Base-by-base conservation (phyloP, 345 rosid genomes). In the Syzygium grande region DNA sequence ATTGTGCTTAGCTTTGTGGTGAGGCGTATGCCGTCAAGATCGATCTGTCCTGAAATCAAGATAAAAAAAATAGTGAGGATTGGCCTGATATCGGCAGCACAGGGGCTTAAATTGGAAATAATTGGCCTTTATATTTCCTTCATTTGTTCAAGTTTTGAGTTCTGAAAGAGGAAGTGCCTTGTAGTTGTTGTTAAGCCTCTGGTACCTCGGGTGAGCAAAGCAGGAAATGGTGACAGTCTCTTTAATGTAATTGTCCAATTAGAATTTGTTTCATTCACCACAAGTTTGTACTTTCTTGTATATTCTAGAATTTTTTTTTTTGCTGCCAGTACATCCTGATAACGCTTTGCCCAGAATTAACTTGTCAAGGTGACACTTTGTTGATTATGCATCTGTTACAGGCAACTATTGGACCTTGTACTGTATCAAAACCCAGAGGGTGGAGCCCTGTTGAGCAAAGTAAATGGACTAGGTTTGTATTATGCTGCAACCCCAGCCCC, bases 391-490 rank as follows among this genome's bases (percentile, higher is more conserved):
- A 86, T 92, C 88, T 91, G 90, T 89, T 91, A 89, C 97, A 97
- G 99, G 99, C 99, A 85, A 94, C 95, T 38, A 88, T 93, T 59
- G 99, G 99, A 89, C 97, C 98, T 88, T 98, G 99, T 92, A 96
- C 94, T 86, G 89, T 92, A 54, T 92, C 99, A 2, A 98, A 97
- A 90, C 99, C 99, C 29, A 96, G 98, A 90, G 90, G 95, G 17
- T 98, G 99, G 99, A 98, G 93, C 87, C 99, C 98, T 29, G 97
- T 96, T 10, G 99, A 98, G 88, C 98, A 93, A 91, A 93, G 95
- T 93, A 98, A 98, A 91, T 98, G 99, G 99, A 93, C 94, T 92
- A 97, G 99, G 99, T 98, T 86, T 84, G 93, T 91, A 58, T 78
- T 79, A 52, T 61, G 30, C 80, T 49, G 34, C 52, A 6, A 59